Evolutionary conservation across 331 rosid genomes (phyloP).

Genomic region (Quercus phellos): DNA sequence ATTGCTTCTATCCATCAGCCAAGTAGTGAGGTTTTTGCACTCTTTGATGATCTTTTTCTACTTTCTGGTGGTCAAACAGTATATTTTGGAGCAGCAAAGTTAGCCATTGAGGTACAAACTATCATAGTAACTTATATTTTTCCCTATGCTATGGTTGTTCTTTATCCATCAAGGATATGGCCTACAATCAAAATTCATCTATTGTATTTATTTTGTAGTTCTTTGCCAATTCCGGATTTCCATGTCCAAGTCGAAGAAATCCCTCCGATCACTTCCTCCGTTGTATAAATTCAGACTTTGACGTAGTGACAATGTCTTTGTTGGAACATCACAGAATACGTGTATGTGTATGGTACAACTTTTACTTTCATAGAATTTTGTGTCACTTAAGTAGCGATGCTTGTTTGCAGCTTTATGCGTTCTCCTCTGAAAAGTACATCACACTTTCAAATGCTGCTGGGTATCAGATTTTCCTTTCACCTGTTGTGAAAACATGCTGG

Average conservation of each 20-base stretch:
- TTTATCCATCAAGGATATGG: neutral
- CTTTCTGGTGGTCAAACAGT: slow-evolving; percentile 80
- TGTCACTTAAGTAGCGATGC: no score
- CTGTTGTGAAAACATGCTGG: neutral
- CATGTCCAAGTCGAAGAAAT: slow-evolving; percentile 80
- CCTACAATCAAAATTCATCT: neutral
- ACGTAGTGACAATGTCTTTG: slow-evolving; percentile 66
- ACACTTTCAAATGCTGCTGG: neutral
- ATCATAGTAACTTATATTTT: neutral
- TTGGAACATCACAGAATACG: slow-evolving; percentile 61
- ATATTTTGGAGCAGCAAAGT: slow-evolving; percentile 75
- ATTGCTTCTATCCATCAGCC: slow-evolving; percentile 89
- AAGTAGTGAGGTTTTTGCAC: slow-evolving; percentile 91
- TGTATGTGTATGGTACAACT: slow-evolving; percentile 23
- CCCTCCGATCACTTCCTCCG: slow-evolving; percentile 97
- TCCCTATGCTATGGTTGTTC: no score
- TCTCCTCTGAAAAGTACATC: neutral
- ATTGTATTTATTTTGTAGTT: slow-evolving; percentile 43
- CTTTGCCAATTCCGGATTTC: slow-evolving; percentile 89
- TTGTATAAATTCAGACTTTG: slow-evolving; percentile 88
- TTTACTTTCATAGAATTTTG: neutral
- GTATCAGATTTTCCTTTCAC: neutral
- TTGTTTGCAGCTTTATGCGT: no score
- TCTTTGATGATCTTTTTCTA: slow-evolving; percentile 86
- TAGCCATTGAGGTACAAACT: slow-evolving; percentile 60